phyloP scores from a whole-genome alignment of 164 flowering plant genomes.

The Tinospora cordifolia region DNA sequence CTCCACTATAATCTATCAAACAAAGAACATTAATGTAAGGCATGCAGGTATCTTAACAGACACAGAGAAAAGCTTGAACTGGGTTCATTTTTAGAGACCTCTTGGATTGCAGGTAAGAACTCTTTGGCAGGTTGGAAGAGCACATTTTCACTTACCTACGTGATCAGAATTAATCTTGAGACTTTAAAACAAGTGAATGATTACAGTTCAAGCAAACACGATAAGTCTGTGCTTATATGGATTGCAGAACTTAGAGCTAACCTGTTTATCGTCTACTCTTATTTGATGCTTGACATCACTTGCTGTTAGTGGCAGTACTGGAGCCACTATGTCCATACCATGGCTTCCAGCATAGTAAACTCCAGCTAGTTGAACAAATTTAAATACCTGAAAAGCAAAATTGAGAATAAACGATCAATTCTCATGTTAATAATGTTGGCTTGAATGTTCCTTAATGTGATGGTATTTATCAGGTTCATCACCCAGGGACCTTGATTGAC shows the following conservation, averaged over 20 bases:
- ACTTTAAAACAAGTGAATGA: neutral
- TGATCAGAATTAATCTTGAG: neutral
- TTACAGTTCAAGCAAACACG: neutral
- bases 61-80: neutral
- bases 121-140: constrained; percentile 67
- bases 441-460: too few relatives aligned
- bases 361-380: constrained; percentile 32
- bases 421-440: too few relatives aligned
- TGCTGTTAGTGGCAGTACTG: constrained; percentile 16
- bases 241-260: constrained; percentile 5
- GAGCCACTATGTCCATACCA: constrained; percentile 46
- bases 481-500: too few relatives aligned
- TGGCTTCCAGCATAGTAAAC: constrained; percentile 49
- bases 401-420: neutral
- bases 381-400: constrained; percentile 27
- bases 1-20: constrained; percentile 31
- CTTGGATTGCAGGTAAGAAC: constrained; percentile 45
- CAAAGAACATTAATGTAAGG: constrained; percentile 3
- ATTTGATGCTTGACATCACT: constrained; percentile 21
- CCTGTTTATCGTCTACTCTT: constrained; percentile 31
- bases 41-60: neutral
- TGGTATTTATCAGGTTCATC: too few relatives aligned
- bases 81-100: constrained; percentile 26
- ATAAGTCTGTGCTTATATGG: neutral
- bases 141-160: constrained; percentile 37